Evolutionary conservation across 78 protist species (phyloP).

Genomic region (Planoprotostelium fungivorum): DNA sequence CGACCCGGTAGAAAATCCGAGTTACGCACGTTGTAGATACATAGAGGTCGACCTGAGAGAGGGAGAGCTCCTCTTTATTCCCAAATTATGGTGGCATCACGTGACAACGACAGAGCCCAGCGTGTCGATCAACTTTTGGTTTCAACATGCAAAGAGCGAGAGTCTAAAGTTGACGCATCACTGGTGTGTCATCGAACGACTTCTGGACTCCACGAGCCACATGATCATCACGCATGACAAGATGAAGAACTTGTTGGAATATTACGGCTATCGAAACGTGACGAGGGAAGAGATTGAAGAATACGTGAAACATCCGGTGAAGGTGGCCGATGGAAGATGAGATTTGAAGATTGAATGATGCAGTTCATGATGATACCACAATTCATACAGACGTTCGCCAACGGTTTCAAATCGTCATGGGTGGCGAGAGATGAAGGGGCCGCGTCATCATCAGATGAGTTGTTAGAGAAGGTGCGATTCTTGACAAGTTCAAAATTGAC

Average conservation of each 20-base stretch:
- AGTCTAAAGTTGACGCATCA: constrained; percentile 3
- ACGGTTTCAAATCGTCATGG: constrained; percentile 27
- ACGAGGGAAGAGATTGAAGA: neutral
- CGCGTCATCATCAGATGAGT: too few species aligned
- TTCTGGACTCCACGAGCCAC: constrained; percentile 10
- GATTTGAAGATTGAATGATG: neutral
- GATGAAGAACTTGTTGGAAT: constrained; percentile 4
- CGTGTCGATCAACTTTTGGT: constrained; percentile 65
- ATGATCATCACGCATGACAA: constrained; percentile 26
- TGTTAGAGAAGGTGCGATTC: too few species aligned
- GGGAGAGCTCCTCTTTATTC: constrained; percentile 62
- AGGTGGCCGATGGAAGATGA: neutral
- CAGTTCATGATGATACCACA: constrained; percentile 19
- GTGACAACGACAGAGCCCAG: constrained; percentile 28
- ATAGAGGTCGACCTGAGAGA: constrained; percentile 11
- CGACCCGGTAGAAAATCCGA: constrained; percentile 27
- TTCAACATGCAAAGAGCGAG: constrained; percentile 38
- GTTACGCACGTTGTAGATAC: constrained; percentile 3
- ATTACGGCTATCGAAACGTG: constrained; percentile 13
- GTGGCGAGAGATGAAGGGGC: constrained; percentile 2
- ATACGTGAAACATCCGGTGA: constrained; percentile 7
- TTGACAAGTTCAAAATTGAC: too few species aligned
- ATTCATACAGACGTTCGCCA: constrained; percentile 38
- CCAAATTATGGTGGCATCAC: constrained; percentile 77
- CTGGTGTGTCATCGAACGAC: constrained; percentile 21